Evolutionary conservation across 306 rosid species (phyloP).

Genomic region (Ormosia emarginata): DNA sequence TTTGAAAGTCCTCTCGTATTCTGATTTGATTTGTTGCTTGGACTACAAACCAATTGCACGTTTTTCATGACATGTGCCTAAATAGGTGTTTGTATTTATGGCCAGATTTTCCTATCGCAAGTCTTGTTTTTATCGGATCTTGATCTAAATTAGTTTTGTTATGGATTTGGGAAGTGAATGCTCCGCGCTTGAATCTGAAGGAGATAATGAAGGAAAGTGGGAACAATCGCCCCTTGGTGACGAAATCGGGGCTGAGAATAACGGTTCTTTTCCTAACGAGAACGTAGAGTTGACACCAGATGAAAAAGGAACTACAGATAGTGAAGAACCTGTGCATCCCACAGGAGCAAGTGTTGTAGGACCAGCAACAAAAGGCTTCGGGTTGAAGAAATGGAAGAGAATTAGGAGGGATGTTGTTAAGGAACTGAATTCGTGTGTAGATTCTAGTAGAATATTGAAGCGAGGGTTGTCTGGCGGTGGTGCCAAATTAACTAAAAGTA

Average conservation of each 20-base stretch:
- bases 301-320: neutral
- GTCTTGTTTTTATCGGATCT: neutral
- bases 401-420: conserved; percentile 37
- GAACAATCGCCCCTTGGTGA: conserved; percentile 9
- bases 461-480: conserved; percentile 47
- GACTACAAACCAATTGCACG: neutral
- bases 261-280: conserved; percentile 37
- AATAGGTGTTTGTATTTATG: neutral
- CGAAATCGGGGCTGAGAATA: conserved; percentile 21
- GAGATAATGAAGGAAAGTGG: conserved; percentile 30
- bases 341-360: neutral
- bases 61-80: neutral
- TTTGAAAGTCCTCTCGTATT: neutral
- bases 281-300: neutral
- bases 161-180: conserved; percentile 48
- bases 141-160: conserved; percentile 22
- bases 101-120: neutral
- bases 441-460: conserved; percentile 55
- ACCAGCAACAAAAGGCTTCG: conserved; percentile 27
- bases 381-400: conserved; percentile 65
- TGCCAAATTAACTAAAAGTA: conserved; percentile 41
- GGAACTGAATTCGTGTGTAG: conserved; percentile 26
- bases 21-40: neutral
- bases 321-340: conserved; percentile 18
- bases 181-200: conserved; percentile 28